Conservation (phyloP, 495 filamentous ascomycete genomes). For the Saxophila tyrrhenica region DNA sequence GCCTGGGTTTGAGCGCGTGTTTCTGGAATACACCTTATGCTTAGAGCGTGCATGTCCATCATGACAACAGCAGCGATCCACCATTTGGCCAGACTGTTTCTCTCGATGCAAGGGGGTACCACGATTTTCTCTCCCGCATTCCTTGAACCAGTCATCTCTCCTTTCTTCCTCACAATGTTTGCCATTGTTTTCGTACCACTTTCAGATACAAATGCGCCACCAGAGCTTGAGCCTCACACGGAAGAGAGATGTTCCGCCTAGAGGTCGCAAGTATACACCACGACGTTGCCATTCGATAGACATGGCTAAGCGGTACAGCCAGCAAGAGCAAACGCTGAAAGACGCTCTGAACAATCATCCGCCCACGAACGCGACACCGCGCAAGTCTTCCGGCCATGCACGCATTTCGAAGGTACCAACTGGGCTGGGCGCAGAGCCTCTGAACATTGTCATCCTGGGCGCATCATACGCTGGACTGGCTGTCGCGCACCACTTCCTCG, state of each 20-base stretch:
- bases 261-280: background rate
- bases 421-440: conserved; percentile 7
- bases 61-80: background rate
- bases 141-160: background rate
- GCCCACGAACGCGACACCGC: background rate
- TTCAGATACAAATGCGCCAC: background rate
- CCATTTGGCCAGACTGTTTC: background rate
- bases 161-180: too few species aligned
- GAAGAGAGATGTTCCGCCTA: background rate
- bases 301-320: background rate
- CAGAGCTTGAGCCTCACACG: background rate
- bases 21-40: background rate
- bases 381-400: background rate
- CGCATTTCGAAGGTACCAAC: conserved; percentile 1
- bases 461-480: conserved; percentile 48
- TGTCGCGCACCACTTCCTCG: conserved; percentile 48
- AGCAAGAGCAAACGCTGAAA: background rate
- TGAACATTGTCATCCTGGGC: conserved; percentile 51
- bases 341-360: background rate
- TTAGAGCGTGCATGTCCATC: background rate
- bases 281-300: background rate
- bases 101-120: background rate
- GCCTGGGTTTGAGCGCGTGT: background rate
- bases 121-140: background rate
- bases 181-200: too few species aligned